Evolutionary conservation across 352 stramenopile genomes (phyloP).

Genomic region (Phytophthora multivora): DNA sequence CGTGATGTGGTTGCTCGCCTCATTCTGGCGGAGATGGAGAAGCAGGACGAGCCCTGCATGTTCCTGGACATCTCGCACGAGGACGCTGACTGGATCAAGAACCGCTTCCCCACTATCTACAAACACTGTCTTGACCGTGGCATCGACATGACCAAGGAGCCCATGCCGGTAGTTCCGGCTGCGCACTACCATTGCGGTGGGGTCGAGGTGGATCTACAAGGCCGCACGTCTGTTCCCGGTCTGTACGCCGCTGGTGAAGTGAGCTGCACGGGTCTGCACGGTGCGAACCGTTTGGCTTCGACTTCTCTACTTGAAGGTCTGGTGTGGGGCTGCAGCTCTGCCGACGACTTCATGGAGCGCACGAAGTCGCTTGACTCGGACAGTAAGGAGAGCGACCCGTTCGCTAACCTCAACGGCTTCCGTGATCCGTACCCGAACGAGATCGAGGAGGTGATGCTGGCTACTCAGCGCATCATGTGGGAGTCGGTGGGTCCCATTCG

Average conservation of each 20-base stretch:
- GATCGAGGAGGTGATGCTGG: constrained; percentile 64
- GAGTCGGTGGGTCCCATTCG: constrained; percentile 93
- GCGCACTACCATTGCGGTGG: constrained; percentile 96
- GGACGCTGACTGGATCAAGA: constrained; percentile 81
- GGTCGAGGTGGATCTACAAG: constrained; percentile 89
- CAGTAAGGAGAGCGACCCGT: constrained; percentile 38
- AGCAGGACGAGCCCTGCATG: constrained; percentile 83
- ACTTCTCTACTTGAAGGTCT: constrained; percentile 94
- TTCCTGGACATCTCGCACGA: constrained; percentile 94
- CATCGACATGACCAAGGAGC: constrained; percentile 92
- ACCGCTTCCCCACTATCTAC: constrained; percentile 90
- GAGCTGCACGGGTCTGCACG: constrained; percentile 94
- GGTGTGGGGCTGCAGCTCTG: constrained; percentile 92
- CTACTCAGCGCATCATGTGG: constrained; percentile 92
- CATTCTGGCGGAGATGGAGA: constrained; percentile 92
- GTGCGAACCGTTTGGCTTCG: constrained; percentile 93
- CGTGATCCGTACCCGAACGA: constrained; percentile 54
- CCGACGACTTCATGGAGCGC: constrained; percentile 67
- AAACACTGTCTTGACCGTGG: constrained; percentile 75
- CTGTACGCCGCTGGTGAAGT: constrained; percentile 94
- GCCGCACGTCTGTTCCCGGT: constrained; percentile 75
- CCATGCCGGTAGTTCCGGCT: constrained; percentile 91
- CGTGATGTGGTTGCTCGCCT: constrained; percentile 93
- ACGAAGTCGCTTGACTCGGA: constrained; percentile 21
- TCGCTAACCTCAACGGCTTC: constrained; percentile 42